Conservation (phyloP, 345 rosid genomes). For the Punica granatum region DNA sequence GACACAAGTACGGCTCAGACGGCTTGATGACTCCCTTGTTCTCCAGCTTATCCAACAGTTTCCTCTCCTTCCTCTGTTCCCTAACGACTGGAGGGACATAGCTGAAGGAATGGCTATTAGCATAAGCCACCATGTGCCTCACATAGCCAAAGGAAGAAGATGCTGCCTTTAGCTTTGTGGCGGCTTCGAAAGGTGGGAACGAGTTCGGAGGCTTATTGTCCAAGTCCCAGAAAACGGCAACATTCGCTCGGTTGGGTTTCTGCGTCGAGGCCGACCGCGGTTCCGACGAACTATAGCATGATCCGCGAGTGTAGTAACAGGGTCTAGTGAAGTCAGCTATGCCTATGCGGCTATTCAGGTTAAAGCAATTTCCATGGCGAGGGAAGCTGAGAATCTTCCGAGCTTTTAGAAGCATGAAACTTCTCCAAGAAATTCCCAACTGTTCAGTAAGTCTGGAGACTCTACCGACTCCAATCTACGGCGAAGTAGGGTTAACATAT, state of each 20-base stretch:
- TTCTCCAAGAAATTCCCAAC: background rate
- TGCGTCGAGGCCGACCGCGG: background rate
- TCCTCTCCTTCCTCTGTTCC: constrained; percentile 54
- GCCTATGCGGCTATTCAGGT: background rate
- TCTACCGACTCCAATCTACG: background rate
- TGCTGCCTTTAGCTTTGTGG: constrained; percentile 53
- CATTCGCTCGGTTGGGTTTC: constrained; percentile 18
- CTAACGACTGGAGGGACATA: constrained; percentile 46
- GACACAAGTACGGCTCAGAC: constrained; percentile 48
- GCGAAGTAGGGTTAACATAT: background rate
- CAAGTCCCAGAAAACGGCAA: constrained; percentile 86
- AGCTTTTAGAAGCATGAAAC: background rate
- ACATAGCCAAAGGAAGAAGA: constrained; percentile 62
- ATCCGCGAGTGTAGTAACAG: background rate
- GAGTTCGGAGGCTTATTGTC: constrained; percentile 74
- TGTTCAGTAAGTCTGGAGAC: background rate
- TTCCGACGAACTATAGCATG: background rate
- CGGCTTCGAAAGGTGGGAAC: constrained; percentile 62
- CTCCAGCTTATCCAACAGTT: constrained; percentile 51
- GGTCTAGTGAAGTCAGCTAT: background rate
- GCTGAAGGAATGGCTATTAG: constrained; percentile 57
- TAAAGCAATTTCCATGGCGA: background rate
- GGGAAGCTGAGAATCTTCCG: background rate
- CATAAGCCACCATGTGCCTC: constrained; percentile 56
- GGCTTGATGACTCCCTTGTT: constrained; percentile 50